Base-by-base conservation (phyloP, 2,329 filamentous ascomycete species). In the Nakataea oryzae region DNA sequence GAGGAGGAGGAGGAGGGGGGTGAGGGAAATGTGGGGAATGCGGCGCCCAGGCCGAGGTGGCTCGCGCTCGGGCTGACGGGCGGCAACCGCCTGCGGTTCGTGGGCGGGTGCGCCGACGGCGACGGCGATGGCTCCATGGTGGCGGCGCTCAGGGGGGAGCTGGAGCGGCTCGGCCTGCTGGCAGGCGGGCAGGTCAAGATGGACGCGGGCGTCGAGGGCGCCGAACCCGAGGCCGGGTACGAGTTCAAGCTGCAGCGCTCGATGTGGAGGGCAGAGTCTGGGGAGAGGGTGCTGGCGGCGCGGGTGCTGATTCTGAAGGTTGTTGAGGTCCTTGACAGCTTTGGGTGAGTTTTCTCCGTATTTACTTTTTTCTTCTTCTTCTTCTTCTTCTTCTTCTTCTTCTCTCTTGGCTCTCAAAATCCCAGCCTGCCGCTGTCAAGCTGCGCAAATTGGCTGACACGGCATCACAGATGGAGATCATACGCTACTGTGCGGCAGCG, bases 241-340 rank as follows among this genome's bases (percentile, higher is more conserved):
- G 66, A 67, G 62, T 67, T 68, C 63, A 62, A 62, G 60, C 62
- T 69, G 29, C 64, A 65, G 59, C 63, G 65, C 6, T 58, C 34
- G 21, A 66, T 67, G 27, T 70, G 67, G 67, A 29, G 34, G 17
- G 61, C 63, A 26, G 11, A 9, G 5, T 55, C 59, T 13, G 64
- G 63, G 1, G 64, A 65, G 57, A 63, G 55, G 24, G 59, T 57
- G 13, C 61, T 65, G 62, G 63, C 63, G 57, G 62, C 64, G 34
- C 55, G 64, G 56, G 28, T 66, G 41, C 57, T 70, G 58, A 26
- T 67, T 34, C 62, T 69, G 57, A 32, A 60, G 54, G 27, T 69
- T 30, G 13, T 68, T 3, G 65, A 68, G 57, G 62, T 62, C 28
- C 63, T 69, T 29, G 66, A 69, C 28, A 32, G 34, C 2, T 57